These are phyloP conservation scores for Fraxinus anomala DNA, from an alignment of 257 asterid species.

Conservation along the genomic window DNA sequence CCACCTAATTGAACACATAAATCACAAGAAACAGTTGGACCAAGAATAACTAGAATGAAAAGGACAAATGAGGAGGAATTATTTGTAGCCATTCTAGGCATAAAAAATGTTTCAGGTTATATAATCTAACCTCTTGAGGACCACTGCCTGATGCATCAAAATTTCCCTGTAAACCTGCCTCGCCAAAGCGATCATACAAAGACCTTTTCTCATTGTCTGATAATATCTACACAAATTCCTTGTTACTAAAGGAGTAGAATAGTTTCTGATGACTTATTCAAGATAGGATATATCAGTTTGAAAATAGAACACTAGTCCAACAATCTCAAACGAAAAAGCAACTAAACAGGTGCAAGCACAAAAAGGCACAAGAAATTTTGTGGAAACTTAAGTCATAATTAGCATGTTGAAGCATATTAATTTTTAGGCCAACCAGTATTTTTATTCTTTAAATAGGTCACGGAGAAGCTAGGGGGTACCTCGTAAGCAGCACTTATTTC, in stretches of 20 bases:
- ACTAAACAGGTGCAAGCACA: not conserved
- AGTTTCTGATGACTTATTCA: conserved; percentile 17
- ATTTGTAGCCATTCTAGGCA: conserved; percentile 17
- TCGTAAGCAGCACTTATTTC: conserved; percentile 95
- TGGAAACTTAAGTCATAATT: not conserved
- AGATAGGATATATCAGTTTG: not conserved
- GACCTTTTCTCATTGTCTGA: conserved; percentile 89
- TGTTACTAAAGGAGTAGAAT: conserved; percentile 26
- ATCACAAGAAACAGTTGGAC: conserved; percentile 15
- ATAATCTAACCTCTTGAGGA: conserved; percentile 62
- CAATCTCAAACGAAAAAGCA: conserved; percentile 13
- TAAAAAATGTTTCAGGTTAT: conserved; percentile 12
- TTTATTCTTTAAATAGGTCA: not conserved
- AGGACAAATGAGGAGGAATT: conserved; percentile 13
- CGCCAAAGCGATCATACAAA: conserved; percentile 85
- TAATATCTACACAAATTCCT: conserved; percentile 58
- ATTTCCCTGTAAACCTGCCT: conserved; percentile 78
- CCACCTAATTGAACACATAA: conserved; percentile 50
- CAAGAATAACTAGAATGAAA: conserved; percentile 12
- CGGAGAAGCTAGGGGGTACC: conserved; percentile 45
- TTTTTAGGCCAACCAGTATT: not conserved
- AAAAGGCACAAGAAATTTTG: not conserved
- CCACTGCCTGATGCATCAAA: conserved; percentile 58
- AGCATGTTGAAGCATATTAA: not conserved
- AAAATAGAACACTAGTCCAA: not conserved